Percentiles rank a stretch among this genome's conserved stretches.
Conservation (phyloP, 2,329 filamentous ascomycete species). For the Parasarocladium wereldwijsianum region DNA sequence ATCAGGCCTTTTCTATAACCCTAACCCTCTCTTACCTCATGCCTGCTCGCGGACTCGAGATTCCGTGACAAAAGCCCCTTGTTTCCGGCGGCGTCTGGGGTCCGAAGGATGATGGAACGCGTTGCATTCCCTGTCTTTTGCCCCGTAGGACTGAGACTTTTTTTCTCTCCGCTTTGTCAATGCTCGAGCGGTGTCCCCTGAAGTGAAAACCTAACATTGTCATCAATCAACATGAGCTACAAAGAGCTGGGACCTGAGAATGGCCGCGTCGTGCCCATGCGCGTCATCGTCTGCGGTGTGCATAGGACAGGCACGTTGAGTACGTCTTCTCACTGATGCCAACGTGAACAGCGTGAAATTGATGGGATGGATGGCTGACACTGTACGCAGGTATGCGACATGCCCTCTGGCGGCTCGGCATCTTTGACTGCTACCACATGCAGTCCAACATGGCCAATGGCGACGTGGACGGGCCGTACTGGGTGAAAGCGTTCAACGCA, state of each 20-base stretch:
- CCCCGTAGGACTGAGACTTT: no score
- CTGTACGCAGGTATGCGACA: slow-evolving; percentile 16
- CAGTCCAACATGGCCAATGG: slow-evolving; percentile 14
- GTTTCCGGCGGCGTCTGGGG: no score
- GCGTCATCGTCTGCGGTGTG: slow-evolving; percentile 23
- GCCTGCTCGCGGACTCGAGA: no score
- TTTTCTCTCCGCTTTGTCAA: no score
- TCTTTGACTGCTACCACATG: slow-evolving; percentile 23
- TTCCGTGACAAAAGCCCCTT: no score
- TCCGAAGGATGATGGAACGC: no score
- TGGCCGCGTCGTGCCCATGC: slow-evolving; percentile 20
- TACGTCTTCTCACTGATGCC: slow-evolving; percentile 8
- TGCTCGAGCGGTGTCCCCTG: no score
- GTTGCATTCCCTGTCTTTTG: no score
- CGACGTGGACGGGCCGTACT: slow-evolving; percentile 11
- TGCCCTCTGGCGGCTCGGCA: slow-evolving; percentile 19
- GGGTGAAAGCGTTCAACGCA: slow-evolving; percentile 17
- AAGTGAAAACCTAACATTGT: no score
- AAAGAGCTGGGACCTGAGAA: no score
- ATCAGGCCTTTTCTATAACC: no score
- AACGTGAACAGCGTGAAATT: not conserved
- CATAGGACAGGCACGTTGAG: slow-evolving; percentile 24
- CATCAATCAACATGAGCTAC: slow-evolving; percentile 8
- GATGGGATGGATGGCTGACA: not conserved
- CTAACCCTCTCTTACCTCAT: no score